Conservation (phyloP, 1,284 basidiomycete genomes). For the Lignosus rhinocerotis region DNA sequence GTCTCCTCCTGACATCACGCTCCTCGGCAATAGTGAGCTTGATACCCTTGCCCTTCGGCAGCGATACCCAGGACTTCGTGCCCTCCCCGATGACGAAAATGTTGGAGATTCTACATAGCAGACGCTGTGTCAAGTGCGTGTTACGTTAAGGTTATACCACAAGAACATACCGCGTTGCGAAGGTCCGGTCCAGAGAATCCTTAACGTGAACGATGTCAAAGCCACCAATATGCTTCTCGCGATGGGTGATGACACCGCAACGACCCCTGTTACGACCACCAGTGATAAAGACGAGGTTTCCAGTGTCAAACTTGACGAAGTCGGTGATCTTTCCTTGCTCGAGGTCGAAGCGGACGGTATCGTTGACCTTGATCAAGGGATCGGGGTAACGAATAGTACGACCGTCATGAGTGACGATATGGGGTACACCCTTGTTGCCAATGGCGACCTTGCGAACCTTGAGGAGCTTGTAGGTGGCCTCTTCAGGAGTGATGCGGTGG, state of each 20-base stretch:
- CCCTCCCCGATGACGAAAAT: slow-evolving; percentile 98
- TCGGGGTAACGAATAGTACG: slow-evolving; percentile 99
- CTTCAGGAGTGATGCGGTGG: slow-evolving; percentile 98
- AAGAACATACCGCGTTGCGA: slow-evolving; percentile 86
- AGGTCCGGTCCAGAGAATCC: slow-evolving; percentile 93
- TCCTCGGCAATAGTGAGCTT: slow-evolving; percentile 91
- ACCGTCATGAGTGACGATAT: slow-evolving; percentile 98
- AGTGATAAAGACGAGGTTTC: slow-evolving; percentile 97
- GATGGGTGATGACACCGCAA: slow-evolving; percentile 92
- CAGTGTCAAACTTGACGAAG: slow-evolving; percentile 95
- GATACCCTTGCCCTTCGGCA: slow-evolving; percentile 98
- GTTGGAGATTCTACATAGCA: slow-evolving; percentile 77
- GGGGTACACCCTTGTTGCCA: slow-evolving; percentile 92
- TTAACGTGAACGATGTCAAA: slow-evolving; percentile 98
- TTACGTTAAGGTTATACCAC: not conserved
- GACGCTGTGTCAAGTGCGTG: slow-evolving; percentile 2
- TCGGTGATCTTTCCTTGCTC: slow-evolving; percentile 94
- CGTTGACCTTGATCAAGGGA: slow-evolving; percentile 94
- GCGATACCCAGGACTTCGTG: slow-evolving; percentile 93
- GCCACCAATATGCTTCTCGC: slow-evolving; percentile 96
- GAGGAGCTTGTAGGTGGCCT: slow-evolving; percentile 97
- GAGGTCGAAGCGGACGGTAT: slow-evolving; percentile 97
- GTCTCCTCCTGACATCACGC: slow-evolving; percentile 78
- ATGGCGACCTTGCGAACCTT: slow-evolving; percentile 94
- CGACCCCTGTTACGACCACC: slow-evolving; percentile 99